Percentiles rank a stretch among this genome's conserved stretches.
Evolutionary conservation across 164 flowering plant genomes (phyloP).

Genomic region (Umbilicus rupestris): DNA sequence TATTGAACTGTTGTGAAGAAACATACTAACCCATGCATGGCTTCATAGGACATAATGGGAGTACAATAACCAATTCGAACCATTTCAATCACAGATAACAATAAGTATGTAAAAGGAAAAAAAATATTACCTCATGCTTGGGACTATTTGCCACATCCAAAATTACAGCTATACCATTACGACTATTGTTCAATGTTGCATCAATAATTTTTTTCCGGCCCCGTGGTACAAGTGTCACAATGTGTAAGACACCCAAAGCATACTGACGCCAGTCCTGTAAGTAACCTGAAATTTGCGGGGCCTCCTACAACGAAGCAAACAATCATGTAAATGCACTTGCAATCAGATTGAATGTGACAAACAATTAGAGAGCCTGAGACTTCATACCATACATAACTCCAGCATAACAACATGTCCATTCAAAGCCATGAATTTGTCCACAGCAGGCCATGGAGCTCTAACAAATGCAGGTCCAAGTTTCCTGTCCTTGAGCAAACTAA

Average conservation of each 20-base stretch:
- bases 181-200: constrained; percentile 79
- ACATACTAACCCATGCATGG: too few species aligned
- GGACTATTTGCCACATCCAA: constrained; percentile 79
- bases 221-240: constrained; percentile 71
- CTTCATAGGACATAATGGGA: background rate
- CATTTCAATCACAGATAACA: background rate
- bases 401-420: constrained; percentile 84
- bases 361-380: background rate
- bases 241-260: constrained; percentile 93
- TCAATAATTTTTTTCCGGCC: constrained; percentile 74
- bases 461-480: constrained; percentile 92
- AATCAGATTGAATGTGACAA: background rate
- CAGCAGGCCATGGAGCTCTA: constrained; percentile 78
- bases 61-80: background rate
- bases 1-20: background rate
- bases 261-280: constrained; percentile 95
- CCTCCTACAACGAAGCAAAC: background rate
- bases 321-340: constrained; percentile 4
- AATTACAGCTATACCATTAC: constrained; percentile 89
- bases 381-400: constrained; percentile 79
- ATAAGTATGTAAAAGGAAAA: background rate
- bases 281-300: constrained; percentile 52
- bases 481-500: constrained; percentile 83
- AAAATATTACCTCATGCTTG: constrained; percentile 66
- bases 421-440: constrained; percentile 56